Evolutionary conservation across 192 early-diverging fungal genomes (phyloP).

Genomic region (Entomortierella lignicola): DNA sequence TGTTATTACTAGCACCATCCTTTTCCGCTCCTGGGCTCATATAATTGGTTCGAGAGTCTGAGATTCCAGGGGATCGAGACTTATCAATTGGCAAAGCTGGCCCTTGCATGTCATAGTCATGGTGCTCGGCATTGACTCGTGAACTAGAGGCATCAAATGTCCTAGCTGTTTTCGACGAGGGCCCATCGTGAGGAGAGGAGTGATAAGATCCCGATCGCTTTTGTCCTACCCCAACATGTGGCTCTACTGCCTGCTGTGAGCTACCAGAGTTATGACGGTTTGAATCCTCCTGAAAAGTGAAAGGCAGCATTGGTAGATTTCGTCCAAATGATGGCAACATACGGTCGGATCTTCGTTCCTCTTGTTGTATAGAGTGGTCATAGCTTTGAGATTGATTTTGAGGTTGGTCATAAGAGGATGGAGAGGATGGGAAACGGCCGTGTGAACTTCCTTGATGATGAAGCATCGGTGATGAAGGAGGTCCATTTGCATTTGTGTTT

Average conservation of each 20-base stretch:
- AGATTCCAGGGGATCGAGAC: slow-evolving; percentile 2
- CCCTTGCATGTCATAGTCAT: slow-evolving; percentile 45
- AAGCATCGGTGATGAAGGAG: slow-evolving; percentile 21
- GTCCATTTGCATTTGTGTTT: slow-evolving; percentile 4
- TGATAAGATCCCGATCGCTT: slow-evolving; percentile 44
- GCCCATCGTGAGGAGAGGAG: slow-evolving; percentile 27
- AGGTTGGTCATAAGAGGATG: slow-evolving; percentile 32
- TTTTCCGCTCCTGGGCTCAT: not conserved
- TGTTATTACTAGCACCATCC: not conserved
- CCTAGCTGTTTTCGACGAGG: slow-evolving; percentile 29
- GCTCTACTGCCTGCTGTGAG: not conserved
- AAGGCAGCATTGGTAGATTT: slow-evolving; percentile 23
- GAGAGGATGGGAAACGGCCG: slow-evolving; percentile 30
- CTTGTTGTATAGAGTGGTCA: slow-evolving; percentile 10
- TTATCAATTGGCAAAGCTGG: slow-evolving; percentile 32
- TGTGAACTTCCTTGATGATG: slow-evolving; percentile 18
- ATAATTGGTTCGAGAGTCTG: not conserved
- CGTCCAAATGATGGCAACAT: slow-evolving; percentile 50
- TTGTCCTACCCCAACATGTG: slow-evolving; percentile 15
- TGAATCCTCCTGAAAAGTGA: slow-evolving; percentile 14
- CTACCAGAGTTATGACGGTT: slow-evolving; percentile 9
- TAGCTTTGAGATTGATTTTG: slow-evolving; percentile 28
- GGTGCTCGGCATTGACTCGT: slow-evolving; percentile 11
- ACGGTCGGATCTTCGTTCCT: slow-evolving; percentile 43
- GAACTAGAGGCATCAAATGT: slow-evolving; percentile 14